Percentiles rank a stretch among this genome's conserved stretches.
Evolutionary conservation across 441 rosid genomes (phyloP).

Genomic region (Manihot esculenta): DNA sequence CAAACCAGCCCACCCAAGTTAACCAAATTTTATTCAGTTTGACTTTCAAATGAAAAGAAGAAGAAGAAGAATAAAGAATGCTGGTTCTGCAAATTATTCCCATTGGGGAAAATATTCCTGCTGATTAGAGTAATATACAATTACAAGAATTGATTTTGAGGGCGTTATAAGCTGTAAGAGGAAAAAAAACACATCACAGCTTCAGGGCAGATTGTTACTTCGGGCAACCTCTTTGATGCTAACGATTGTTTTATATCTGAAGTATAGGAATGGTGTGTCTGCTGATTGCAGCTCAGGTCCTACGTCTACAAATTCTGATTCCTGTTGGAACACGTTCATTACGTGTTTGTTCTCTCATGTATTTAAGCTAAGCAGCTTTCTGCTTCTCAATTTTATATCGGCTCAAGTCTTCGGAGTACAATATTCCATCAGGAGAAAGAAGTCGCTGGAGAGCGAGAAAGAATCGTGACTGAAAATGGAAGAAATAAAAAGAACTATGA

Average conservation of each 20-base stretch:
- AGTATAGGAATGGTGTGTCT: background rate
- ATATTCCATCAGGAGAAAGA: slow-evolving; percentile 55
- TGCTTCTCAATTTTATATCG: slow-evolving; percentile 34
- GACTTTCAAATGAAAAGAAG: background rate
- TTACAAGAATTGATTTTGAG: background rate
- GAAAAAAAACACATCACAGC: background rate
- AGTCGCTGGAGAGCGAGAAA: slow-evolving; percentile 63
- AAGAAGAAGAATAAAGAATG: background rate
- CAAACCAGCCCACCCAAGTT: too few species aligned
- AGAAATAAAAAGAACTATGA: slow-evolving; percentile 18
- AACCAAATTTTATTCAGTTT: background rate
- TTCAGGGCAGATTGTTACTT: background rate
- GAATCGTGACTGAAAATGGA: slow-evolving; percentile 57
- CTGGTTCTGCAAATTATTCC: background rate
- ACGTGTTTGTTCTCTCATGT: background rate
- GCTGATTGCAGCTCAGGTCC: background rate
- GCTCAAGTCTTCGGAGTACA: slow-evolving; percentile 38
- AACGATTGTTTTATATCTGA: slow-evolving; percentile 4
- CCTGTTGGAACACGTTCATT: background rate
- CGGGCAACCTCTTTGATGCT: background rate
- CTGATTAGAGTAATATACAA: too few species aligned
- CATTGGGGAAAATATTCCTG: background rate
- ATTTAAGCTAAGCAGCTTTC: slow-evolving; percentile 36
- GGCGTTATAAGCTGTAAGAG: background rate
- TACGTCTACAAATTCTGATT: background rate